Conservation (phyloP, 129 eudicot species). For the Gnaphalium uliginosum region DNA sequence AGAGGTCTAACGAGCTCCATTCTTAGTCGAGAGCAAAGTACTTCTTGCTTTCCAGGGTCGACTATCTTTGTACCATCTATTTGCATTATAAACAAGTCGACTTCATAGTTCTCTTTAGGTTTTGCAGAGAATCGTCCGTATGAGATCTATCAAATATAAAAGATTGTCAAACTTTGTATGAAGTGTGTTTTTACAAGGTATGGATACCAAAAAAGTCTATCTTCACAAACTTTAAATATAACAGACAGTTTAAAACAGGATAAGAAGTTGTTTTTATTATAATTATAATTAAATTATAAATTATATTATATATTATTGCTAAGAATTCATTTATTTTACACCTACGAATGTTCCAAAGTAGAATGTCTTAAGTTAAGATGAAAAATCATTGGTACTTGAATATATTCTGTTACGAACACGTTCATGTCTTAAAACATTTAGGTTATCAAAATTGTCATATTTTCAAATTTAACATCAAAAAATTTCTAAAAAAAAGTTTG, state of each 20-base stretch:
- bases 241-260: background rate
- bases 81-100: conserved; percentile 48
- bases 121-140: conserved; percentile 43
- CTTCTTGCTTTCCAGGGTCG: conserved; percentile 43
- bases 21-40: conserved; percentile 40
- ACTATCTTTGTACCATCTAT: conserved; percentile 47
- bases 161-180: background rate
- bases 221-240: background rate
- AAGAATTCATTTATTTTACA: background rate
- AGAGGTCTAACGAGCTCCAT: conserved; percentile 52
- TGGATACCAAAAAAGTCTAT: background rate
- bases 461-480: background rate
- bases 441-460: background rate
- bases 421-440: background rate
- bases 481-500: background rate
- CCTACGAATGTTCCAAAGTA: background rate
- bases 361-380: background rate
- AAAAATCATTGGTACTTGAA: background rate
- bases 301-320: background rate
- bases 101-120: conserved; percentile 35
- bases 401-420: background rate
- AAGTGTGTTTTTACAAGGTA: background rate
- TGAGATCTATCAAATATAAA: conserved; percentile 27
- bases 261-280: background rate
- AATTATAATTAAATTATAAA: no score